These are phyloP conservation scores for Aspergillus quadrilineatus DNA, from an alignment of 2,329 filamentous ascomycete species.

Conservation along the genomic window DNA sequence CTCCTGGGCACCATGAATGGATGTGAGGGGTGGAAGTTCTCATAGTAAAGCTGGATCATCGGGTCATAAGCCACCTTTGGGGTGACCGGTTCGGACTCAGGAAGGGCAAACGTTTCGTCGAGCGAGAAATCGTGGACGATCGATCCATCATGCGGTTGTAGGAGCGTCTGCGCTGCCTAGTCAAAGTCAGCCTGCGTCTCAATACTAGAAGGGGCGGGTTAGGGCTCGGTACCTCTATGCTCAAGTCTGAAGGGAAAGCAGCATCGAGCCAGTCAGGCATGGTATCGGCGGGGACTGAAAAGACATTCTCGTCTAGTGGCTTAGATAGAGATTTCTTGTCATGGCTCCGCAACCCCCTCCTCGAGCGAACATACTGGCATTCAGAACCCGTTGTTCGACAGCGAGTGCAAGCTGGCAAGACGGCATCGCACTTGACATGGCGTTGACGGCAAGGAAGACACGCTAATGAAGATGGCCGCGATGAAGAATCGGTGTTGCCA, in stretches of 20 bases:
- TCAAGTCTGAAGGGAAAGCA: conserved; percentile 15
- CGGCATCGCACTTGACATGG: conserved; percentile 48
- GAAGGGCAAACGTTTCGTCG: conserved; percentile 7
- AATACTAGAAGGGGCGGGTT: neutral
- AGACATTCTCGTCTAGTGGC: conserved; percentile 13
- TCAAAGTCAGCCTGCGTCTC: neutral
- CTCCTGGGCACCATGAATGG: conserved; percentile 51
- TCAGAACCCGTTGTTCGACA: conserved; percentile 43
- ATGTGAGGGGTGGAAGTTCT: conserved; percentile 52
- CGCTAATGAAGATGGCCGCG: conserved; percentile 22
- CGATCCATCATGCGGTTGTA: conserved; percentile 13
- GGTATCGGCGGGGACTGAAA: conserved; percentile 12
- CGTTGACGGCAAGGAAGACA: conserved; percentile 32
- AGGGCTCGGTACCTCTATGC: conserved; percentile 1
- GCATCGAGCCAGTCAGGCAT: conserved; percentile 18
- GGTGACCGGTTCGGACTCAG: neutral
- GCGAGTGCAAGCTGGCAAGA: conserved; percentile 42
- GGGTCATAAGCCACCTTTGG: conserved; percentile 23
- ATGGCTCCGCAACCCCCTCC: conserved; percentile 36
- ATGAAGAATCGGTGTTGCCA: neutral
- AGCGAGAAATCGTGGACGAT: conserved; percentile 9
- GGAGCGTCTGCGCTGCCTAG: conserved; percentile 13
- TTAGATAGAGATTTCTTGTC: neutral
- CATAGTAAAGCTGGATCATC: conserved; percentile 50
- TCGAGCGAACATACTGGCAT: conserved; percentile 50